Conservation (phyloP, 2,329 filamentous ascomycete genomes). For the Xylaria sp. region DNA sequence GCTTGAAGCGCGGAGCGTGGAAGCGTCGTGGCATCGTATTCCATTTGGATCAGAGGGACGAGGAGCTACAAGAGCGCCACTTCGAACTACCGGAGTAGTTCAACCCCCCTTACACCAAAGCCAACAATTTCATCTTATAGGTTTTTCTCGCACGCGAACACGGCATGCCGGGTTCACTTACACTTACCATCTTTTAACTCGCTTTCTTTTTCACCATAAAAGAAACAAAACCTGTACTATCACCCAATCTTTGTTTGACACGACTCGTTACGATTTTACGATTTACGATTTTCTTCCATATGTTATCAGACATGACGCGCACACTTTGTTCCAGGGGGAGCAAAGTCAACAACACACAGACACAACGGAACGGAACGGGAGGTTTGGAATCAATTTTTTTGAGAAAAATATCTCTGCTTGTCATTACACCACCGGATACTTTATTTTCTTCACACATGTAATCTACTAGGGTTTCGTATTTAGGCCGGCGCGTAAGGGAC, state of each 20-base stretch:
- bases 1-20: constrained; percentile 42
- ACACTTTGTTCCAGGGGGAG: neutral
- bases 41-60: constrained; percentile 34
- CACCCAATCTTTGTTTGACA: neutral
- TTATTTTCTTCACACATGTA: constrained; percentile 11
- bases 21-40: constrained; percentile 44
- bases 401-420: no score
- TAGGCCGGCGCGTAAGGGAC: constrained; percentile 14
- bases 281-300: constrained; percentile 6
- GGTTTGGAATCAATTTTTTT: constrained; percentile 15
- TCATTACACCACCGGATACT: constrained; percentile 9
- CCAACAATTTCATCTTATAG: neutral
- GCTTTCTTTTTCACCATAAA: no score
- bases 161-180: neutral
- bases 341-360: no score
- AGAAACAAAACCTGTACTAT: neutral
- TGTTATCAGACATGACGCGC: neutral
- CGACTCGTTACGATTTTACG: constrained; percentile 11
- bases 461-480: constrained; percentile 27
- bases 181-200: constrained; percentile 8
- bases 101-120: no score
- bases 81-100: constrained; percentile 40
- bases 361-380: no score
- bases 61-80: constrained; percentile 37
- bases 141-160: neutral